Base-by-base conservation (phyloP, 345 rosid genomes). In the Lumnitzera racemosa region DNA sequence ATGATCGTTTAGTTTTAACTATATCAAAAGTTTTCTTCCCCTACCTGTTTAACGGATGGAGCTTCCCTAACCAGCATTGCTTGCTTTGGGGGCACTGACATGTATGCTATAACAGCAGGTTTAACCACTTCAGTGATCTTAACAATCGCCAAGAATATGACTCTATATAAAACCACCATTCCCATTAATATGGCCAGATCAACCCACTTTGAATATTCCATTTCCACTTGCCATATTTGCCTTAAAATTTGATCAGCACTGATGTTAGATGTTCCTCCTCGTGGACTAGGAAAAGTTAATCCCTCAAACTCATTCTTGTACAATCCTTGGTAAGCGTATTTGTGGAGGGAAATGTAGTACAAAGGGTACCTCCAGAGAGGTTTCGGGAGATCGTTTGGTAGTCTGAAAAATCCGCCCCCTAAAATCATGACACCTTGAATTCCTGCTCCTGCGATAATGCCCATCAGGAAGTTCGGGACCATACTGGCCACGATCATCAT, bases 271-370 rank as follows among this genome's bases (percentile, higher is more conserved):
- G 24, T 11, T 15, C 65, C 69, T 13, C 61, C n/a, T 49, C 1
- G 52, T 14, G 1, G 16, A 49, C 20, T 49, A 49, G 52, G 52
- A 49, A 49, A 49, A 36, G 43, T 47, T 12, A 70, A 23, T 29
- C 69, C 65, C 47, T 60, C 13, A 13, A 70, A 64, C 56, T 70
- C 62, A 14, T 70, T 70, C 66, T 70, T 70, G 62, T 41, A 70
- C 11, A 70, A 51, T 20, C 70, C 68, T 50, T 64, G 74, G 12
- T 64, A 55, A 14, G 74, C 67, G 24, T 71, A 57, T 61, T 56
- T 65, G 10, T 61, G 74, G 62, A 60, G 61, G 31, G 43, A 36
- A 31, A 59, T 51, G 24, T 66, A 66, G 58, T 58, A 59, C 31
- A 66, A 6, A 1, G 70, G 70, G 53, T 66, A 66, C 41, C 24